Base-by-base conservation (phyloP, 2,329 filamentous ascomycete species). In the Aspergillus novoparasiticus region DNA sequence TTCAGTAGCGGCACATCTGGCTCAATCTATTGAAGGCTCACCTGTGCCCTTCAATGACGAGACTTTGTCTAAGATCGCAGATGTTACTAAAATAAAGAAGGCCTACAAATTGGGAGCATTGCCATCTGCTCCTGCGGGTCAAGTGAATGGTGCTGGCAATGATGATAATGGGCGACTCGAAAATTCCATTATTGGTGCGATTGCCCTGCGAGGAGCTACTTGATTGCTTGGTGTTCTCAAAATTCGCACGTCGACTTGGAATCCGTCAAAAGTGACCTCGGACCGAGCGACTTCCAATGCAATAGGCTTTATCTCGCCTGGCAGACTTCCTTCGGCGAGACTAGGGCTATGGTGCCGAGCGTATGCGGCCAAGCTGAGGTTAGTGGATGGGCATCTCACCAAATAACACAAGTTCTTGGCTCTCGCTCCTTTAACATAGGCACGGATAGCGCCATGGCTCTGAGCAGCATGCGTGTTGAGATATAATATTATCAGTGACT, bases 41-140 rank as follows among this genome's bases (percentile, higher is more conserved):
- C 76, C 83, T 1, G 74, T 85, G 0, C 73, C 83, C 0, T 87
- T 93, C 62, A 84, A 86, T 1, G 90, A 96, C 71, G 85, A 84
- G 5, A 82, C 81, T n/a, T 77, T 96, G 23, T 75, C 78, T 0
- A 72, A 77, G 0, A 79, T 87, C 30, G 86, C 89, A 2, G 92
- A 96, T 73, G 76, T 90, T 70, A 75, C 81, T 26, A 90, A 88
- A 72, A 86, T 97, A 36, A 87, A 87, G 73, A 97, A 96, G 79
- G 88, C 92, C 66, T 97, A 97, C 79, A 96, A 96, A 76, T 79
- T 97, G 34, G 90, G 90, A 66, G 82, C 84, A 9, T 74, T 87
- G n/a, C 78, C 81, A 54, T 84, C 82, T 68, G 78, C 65, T 41
- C 21, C 67, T 5, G 51, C 65, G 6, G 73, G 62, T 41, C 57